Conservation (phyloP, 1,284 basidiomycete species). For the Austropuccinia psidii region DNA sequence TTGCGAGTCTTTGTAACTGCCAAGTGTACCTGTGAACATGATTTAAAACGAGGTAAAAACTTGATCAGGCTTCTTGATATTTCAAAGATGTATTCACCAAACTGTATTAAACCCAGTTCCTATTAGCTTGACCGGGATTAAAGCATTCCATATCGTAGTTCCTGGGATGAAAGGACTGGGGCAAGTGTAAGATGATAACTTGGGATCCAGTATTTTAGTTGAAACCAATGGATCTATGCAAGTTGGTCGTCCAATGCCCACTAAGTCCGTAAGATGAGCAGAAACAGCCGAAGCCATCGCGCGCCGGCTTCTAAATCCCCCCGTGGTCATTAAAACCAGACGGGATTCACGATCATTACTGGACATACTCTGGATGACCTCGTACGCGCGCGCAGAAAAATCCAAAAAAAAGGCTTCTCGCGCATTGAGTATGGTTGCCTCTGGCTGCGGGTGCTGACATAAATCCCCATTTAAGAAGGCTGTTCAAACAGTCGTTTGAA, state of each 20-base stretch:
- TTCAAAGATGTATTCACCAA: not conserved
- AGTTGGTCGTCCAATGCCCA: conserved; percentile 18
- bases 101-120: conserved; percentile 4
- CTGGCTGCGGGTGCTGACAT: not conserved
- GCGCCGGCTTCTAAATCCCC: conserved; percentile 3
- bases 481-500: not conserved
- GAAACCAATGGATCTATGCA: conserved; percentile 6
- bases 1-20: conserved; percentile 5
- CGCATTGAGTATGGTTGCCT: not conserved
- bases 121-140: conserved; percentile 8
- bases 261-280: not conserved
- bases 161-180: not conserved
- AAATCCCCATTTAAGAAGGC: not conserved
- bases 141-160: not conserved
- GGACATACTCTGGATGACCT: not conserved
- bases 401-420: conserved; percentile 12
- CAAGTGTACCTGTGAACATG: conserved; percentile 1
- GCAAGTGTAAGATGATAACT: not conserved
- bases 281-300: conserved; percentile 1
- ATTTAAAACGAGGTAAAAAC: not conserved
- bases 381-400: not conserved
- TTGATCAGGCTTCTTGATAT: not conserved
- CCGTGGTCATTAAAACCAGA: not conserved
- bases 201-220: not conserved
- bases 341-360: not conserved